Conservation (phyloP, 139 green algal species). For the Zygnema cylindricum region DNA sequence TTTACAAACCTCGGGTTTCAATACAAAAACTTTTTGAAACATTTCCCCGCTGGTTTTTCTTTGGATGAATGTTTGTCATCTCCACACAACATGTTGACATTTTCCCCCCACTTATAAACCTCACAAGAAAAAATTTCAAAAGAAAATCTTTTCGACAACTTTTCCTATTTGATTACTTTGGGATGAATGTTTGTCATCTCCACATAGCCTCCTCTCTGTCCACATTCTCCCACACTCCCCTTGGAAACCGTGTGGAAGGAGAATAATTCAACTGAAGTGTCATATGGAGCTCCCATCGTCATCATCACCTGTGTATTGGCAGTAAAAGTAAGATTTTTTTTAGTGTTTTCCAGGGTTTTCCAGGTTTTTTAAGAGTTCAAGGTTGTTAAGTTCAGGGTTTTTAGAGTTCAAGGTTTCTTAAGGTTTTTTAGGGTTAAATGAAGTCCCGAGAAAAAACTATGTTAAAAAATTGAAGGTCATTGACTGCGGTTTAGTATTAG, state of each 20-base stretch:
- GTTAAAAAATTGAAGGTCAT: too few species aligned
- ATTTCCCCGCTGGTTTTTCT: not conserved
- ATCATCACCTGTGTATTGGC: conserved; percentile 44
- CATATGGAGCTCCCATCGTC: conserved; percentile 52
- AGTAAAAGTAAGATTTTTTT: too few species aligned
- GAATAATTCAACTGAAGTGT: conserved; percentile 67
- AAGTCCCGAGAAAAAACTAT: too few species aligned
- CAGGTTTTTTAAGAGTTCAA: too few species aligned
- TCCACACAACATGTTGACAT: conserved; percentile 97
- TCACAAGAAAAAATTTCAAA: not conserved
- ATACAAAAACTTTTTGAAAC: not conserved
- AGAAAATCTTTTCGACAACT: not conserved
- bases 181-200: conserved; percentile 85
- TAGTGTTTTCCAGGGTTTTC: too few species aligned
- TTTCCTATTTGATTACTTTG: not conserved
- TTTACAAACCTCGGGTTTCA: not conserved
- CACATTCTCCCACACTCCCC: conserved; percentile 88
- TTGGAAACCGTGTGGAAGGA: conserved; percentile 91
- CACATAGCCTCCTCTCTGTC: conserved; percentile 87
- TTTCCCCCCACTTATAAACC: too few species aligned
- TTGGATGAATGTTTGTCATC: conserved; percentile 79
- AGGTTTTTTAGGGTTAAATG: too few species aligned
- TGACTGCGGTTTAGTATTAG: too few species aligned
- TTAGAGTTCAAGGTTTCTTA: too few species aligned
- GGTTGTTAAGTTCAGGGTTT: too few species aligned